Evolutionary conservation across 2,329 filamentous ascomycete species (phyloP).

Genomic region (Dactylellina haptotyla): DNA sequence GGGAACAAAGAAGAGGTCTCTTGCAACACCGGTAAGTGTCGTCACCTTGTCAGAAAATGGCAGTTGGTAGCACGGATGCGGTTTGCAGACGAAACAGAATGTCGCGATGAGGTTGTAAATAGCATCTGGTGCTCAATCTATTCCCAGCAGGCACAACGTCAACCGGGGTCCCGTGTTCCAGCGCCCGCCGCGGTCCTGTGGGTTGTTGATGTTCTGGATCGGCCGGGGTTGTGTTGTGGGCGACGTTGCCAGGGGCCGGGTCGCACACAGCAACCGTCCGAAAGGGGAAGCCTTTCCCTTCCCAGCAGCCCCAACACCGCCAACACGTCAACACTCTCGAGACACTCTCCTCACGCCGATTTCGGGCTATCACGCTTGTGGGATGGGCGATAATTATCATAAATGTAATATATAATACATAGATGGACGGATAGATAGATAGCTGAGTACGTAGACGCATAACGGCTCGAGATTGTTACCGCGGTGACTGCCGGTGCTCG

Average conservation of each 20-base stretch:
- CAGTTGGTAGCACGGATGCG: not conserved
- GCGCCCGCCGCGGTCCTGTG: not conserved
- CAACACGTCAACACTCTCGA: not conserved
- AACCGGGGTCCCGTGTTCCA: conserved; percentile 1
- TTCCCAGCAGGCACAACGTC: not conserved
- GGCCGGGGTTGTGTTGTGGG: not conserved
- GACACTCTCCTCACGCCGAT: not conserved
- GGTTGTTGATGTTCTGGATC: not conserved
- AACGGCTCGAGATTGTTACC: not conserved
- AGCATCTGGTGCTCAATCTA: not conserved
- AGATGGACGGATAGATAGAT: too few relatives aligned
- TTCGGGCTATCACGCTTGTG: too few relatives aligned
- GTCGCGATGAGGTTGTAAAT: too few relatives aligned
- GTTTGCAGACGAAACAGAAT: too few relatives aligned
- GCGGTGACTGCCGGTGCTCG: not conserved
- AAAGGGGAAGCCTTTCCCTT: not conserved
- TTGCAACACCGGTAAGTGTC: too few relatives aligned
- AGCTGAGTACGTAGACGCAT: too few relatives aligned
- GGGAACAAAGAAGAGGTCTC: too few relatives aligned
- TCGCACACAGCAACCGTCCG: not conserved
- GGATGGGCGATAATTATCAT: too few relatives aligned
- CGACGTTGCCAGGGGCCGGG: not conserved
- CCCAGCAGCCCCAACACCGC: not conserved
- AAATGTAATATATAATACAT: too few relatives aligned
- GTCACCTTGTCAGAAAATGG: too few relatives aligned